Base-by-base conservation (phyloP, 1,139 yeast genomes). In the Diutina ranongensis region DNA sequence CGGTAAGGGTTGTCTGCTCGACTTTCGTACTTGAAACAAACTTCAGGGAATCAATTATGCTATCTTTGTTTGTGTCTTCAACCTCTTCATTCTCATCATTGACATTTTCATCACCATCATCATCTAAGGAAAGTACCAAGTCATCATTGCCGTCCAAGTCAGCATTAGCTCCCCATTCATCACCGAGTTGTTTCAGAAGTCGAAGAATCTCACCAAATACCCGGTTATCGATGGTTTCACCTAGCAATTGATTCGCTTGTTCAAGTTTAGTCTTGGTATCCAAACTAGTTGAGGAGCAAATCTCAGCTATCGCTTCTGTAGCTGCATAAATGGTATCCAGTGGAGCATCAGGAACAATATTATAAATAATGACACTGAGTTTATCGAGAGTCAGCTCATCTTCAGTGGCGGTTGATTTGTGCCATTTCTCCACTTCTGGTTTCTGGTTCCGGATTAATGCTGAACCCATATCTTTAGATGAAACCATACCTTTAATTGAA, bases 321-420 rank as follows among this genome's bases (percentile, higher is more conserved):
- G 42, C 42, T 25, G 32, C 42, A 27, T 38, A 38, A 8, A 38
- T 9, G 4, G 16, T 18, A 15, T 38, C 42, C 42, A 38, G 42
- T 5, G 42, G 32, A 12, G 32, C 19, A 25, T 38, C 42, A 20
- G 42, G 42, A 10, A 38, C 16, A 15, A 38, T 25, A 10, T 25
- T 10, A 9, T 21, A 25, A 21, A 38, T 25, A 8, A 38, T 10
- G 4, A 15, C 42, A 25, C 42, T 38, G 20, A 38, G 42, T 9
- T 38, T 22, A 15, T 38, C 42, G 3, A 38, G 32, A 2, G 42
- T 38, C 42, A 38, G 42, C 31, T 38, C 42, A 12, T 38, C 42
- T 15, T 38, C 42, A 12, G 31, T 25, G 13, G 42, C 42, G 20
- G 42, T 38, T 27, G 42, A 25, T 5, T 15, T 25, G 31, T 22